Conservation (phyloP, 257 asterid genomes). For the Verbascum thapsus region DNA sequence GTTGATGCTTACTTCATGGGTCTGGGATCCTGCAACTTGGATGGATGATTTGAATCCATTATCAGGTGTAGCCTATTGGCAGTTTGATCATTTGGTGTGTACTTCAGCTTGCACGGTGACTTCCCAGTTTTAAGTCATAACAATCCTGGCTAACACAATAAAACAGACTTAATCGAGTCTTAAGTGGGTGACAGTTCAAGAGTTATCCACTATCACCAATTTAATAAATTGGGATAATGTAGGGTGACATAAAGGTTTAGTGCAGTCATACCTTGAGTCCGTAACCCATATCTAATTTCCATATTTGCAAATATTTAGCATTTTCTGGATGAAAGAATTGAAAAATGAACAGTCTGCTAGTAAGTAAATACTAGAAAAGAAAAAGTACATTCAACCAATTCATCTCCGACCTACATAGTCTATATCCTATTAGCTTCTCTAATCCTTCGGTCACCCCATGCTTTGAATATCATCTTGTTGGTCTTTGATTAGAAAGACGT, state of each 20-base stretch:
- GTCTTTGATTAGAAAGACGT: not conserved
- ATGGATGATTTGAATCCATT: not conserved
- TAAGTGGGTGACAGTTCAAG: not conserved
- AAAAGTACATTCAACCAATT: no score
- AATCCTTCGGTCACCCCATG: no score
- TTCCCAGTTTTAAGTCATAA: not conserved
- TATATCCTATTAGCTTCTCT: no score
- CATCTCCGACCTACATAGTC: no score
- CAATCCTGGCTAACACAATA: not conserved
- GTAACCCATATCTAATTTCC: no score
- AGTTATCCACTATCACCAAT: conserved; percentile 4
- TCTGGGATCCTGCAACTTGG: not conserved
- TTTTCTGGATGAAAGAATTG: not conserved
- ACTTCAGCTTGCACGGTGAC: not conserved
- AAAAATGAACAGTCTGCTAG: not conserved
- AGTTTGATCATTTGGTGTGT: not conserved
- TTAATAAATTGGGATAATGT: not conserved
- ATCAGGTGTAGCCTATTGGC: not conserved
- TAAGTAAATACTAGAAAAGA: no score
- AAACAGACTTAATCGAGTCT: not conserved
- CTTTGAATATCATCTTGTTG: not conserved
- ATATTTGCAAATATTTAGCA: not conserved
- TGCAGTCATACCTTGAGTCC: not conserved
- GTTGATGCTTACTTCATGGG: not conserved
- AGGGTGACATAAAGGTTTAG: not conserved